A percentile compares a stretch with the other conserved stretches of the same genome.
Conservation (phyloP, 2,329 filamentous ascomycete species). For the Aspergillus aculeatinus region DNA sequence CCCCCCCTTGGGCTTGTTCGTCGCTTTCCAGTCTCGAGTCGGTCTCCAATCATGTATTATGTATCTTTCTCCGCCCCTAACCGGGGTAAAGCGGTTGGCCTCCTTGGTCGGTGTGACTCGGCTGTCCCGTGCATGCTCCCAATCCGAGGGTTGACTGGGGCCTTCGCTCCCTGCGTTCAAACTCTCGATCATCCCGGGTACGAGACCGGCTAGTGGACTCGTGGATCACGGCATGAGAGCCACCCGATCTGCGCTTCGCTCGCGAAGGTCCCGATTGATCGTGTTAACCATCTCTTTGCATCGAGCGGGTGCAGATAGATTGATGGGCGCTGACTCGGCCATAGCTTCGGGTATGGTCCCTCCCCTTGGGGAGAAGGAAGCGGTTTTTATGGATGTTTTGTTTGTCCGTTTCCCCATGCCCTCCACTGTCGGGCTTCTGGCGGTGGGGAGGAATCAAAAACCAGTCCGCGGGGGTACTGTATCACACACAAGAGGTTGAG, state of each 20-base stretch:
- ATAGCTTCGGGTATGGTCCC: neutral
- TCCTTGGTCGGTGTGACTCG: neutral
- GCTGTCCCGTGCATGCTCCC: neutral
- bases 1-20: slow-evolving; percentile 33
- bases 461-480: slow-evolving; percentile 85
- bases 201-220: slow-evolving; percentile 41
- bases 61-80: neutral
- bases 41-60: slow-evolving; percentile 1
- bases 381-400: slow-evolving; percentile 94
- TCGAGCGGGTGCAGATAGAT: slow-evolving; percentile 52
- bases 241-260: slow-evolving; percentile 50
- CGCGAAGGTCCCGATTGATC: slow-evolving; percentile 57
- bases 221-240: slow-evolving; percentile 52
- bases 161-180: neutral
- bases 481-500: slow-evolving; percentile 67
- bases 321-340: slow-evolving; percentile 56
- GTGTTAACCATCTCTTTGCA: slow-evolving; percentile 64
- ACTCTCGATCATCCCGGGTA: neutral
- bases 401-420: slow-evolving; percentile 75
- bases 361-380: slow-evolving; percentile 41
- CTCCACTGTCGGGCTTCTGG: slow-evolving; percentile 48
- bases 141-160: neutral
- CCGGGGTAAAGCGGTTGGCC: neutral
- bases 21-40: slow-evolving; percentile 36
- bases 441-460: slow-evolving; percentile 85